Evolutionary conservation across 176 grass and related monocot genomes (phyloP).

Genomic region (Oryza coarctata): DNA sequence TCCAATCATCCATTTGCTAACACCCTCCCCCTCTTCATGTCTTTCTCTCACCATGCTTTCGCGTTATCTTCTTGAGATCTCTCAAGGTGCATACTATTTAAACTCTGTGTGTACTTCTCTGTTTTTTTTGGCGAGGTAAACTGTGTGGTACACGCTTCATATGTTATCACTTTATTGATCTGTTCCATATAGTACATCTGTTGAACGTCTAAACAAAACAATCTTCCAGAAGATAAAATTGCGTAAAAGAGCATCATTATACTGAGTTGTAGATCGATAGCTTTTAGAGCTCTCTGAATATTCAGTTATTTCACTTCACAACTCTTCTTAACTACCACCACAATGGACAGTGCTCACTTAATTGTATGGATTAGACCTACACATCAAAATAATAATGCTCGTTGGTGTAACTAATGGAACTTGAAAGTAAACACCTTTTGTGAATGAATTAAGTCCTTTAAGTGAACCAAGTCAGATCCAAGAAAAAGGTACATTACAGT

Average conservation of each 20-base stretch:
- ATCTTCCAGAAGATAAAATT: neutral
- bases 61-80: neutral
- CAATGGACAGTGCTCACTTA: neutral
- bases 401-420: neutral
- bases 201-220: neutral
- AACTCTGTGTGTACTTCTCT: too few relatives aligned
- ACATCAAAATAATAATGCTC: neutral
- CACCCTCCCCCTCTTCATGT: too few relatives aligned
- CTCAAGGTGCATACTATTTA: neutral
- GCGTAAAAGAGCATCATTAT: neutral
- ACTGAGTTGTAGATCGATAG: neutral
- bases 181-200: neutral
- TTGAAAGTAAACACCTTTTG: neutral
- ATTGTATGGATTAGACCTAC: neutral
- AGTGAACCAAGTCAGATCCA: neutral
- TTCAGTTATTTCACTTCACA: neutral
- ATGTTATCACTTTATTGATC: neutral
- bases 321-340: conserved; percentile 1
- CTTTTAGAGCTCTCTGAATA: neutral
- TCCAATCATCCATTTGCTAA: too few relatives aligned
- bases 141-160: neutral
- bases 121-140: too few relatives aligned
- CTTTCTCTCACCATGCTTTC: neutral
- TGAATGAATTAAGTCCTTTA: neutral
- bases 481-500: neutral